A percentile compares a stretch with the other conserved stretches of the same genome.
These are phyloP conservation scores for Spatholobus suberectus DNA, from an alignment of 306 rosid genomes.

Conservation along the genomic window DNA sequence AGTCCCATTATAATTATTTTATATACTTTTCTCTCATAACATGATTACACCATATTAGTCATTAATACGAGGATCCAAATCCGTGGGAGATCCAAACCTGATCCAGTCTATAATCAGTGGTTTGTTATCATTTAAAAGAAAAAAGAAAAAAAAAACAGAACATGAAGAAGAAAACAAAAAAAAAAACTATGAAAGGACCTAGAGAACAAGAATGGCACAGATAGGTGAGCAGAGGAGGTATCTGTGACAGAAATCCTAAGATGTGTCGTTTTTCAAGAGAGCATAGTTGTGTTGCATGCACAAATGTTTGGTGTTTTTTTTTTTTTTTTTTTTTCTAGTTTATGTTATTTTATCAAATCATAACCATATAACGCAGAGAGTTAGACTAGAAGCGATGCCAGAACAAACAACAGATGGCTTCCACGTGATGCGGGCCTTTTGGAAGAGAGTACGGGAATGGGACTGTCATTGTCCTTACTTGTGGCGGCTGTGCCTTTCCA, in stretches of 20 bases:
- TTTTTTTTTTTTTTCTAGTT: too few relatives aligned
- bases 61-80: background rate
- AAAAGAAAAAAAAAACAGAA: background rate
- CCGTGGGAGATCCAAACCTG: background rate
- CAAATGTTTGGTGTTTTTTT: slow-evolving; percentile 34
- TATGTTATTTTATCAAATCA: background rate
- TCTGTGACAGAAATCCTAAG: slow-evolving; percentile 67
- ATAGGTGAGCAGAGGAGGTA: slow-evolving; percentile 48
- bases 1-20: too few relatives aligned
- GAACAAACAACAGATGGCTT: slow-evolving; percentile 63
- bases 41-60: background rate
- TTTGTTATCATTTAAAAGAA: background rate
- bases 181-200: background rate
- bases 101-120: background rate
- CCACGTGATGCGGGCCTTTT: slow-evolving; percentile 98
- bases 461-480: slow-evolving; percentile 96
- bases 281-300: slow-evolving; percentile 42
- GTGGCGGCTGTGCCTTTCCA: slow-evolving; percentile 75
- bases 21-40: background rate
- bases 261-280: slow-evolving; percentile 57
- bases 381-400: slow-evolving; percentile 52
- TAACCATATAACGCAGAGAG: slow-evolving; percentile 4
- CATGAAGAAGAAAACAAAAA: background rate
- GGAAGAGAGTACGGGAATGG: slow-evolving; percentile 77
- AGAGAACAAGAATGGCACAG: slow-evolving; percentile 52